phyloP scores from a whole-genome alignment of 306 rosid genomes.

The Prunus mume region DNA sequence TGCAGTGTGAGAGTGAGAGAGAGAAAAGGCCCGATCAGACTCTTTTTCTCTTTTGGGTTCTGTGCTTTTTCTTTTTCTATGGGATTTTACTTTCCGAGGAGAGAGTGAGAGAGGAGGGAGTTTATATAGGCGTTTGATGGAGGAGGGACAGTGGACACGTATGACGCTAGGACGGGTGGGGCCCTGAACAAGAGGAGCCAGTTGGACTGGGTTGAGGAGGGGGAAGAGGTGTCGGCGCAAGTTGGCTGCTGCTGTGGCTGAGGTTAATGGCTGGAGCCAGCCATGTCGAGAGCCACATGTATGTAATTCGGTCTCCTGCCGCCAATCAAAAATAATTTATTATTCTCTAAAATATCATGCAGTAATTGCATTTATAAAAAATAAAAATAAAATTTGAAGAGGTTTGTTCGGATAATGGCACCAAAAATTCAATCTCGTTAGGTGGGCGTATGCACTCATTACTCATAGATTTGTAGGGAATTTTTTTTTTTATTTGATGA shows the following conservation, averaged over 20 bases:
- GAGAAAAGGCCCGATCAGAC: too few species aligned
- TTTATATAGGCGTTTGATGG: not conserved
- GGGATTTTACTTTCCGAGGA: not conserved
- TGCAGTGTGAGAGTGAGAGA: not conserved
- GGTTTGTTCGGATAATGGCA: not conserved
- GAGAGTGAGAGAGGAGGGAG: not conserved
- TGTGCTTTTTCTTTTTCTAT: not conserved
- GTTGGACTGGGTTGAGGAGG: not conserved
- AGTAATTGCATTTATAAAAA: too few species aligned
- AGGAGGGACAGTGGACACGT: not conserved
- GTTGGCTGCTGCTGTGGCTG: not conserved
- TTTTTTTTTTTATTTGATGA: too few species aligned
- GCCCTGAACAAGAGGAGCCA: not conserved
- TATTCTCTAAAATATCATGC: not conserved
- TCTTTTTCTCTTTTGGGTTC: not conserved
- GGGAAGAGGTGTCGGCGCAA: not conserved
- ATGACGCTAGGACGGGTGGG: not conserved
- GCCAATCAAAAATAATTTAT: not conserved
- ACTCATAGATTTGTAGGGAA: not conserved
- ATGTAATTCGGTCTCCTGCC: not conserved
- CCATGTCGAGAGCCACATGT: not conserved
- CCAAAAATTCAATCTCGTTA: not conserved
- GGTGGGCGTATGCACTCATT: too few species aligned
- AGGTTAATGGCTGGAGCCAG: not conserved
- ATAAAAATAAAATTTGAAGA: too few species aligned